phyloP scores from a whole-genome alignment of 2,329 filamentous ascomycete genomes.

The Sporothrix inflata region DNA sequence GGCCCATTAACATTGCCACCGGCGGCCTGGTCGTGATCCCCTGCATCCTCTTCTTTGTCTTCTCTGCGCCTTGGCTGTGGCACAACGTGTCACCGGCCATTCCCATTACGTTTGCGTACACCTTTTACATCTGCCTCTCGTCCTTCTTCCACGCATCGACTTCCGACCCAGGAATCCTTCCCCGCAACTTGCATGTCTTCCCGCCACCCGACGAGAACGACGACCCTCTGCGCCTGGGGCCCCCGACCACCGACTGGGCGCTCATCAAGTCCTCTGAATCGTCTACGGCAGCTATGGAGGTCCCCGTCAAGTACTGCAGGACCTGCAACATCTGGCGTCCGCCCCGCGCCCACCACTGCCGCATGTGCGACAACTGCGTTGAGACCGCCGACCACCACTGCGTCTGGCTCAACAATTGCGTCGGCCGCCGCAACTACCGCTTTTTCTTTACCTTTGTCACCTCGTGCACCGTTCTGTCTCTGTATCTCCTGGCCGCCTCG shows the following conservation, averaged over 20 bases:
- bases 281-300: conserved; percentile 87
- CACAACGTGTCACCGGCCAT: conserved; percentile 83
- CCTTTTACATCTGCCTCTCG: conserved; percentile 88
- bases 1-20: conserved; percentile 87
- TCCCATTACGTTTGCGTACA: conserved; percentile 85
- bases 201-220: conserved; percentile 75
- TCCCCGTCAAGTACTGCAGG: conserved; percentile 97
- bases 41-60: conserved; percentile 79
- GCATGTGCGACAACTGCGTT: conserved; percentile 94
- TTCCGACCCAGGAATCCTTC: conserved; percentile 90
- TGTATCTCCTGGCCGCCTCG: conserved; percentile 76
- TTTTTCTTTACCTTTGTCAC: conserved; percentile 95
- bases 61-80: conserved; percentile 85
- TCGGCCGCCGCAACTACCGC: conserved; percentile 94
- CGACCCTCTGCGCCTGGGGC: conserved; percentile 79
- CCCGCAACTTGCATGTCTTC: conserved; percentile 87
- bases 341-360: conserved; percentile 92
- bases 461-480: conserved; percentile 72
- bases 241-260: conserved; percentile 90
- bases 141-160: conserved; percentile 93
- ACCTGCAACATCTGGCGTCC: conserved; percentile 98
- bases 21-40: conserved; percentile 80
- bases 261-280: conserved; percentile 80
- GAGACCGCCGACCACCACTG: conserved; percentile 98
- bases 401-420: conserved; percentile 98